Conservation (phyloP, 148 eudicot genomes). For the Spergularia bocconei region DNA sequence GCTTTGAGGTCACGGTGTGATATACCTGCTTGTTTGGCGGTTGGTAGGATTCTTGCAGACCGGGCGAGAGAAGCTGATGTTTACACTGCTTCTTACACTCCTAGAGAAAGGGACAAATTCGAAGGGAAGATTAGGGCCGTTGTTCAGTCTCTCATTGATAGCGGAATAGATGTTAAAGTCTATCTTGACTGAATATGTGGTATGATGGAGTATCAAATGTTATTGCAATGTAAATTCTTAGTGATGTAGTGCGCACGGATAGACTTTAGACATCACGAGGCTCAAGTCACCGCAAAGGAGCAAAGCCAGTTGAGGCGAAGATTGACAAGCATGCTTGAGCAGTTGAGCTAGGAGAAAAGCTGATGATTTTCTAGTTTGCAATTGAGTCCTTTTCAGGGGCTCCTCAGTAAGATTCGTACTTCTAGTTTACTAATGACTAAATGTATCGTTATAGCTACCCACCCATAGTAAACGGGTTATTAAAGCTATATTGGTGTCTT, state of each 20-base stretch:
- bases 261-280: no score
- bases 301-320: background rate
- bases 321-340: no score
- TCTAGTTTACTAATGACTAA: no score
- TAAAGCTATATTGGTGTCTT: no score
- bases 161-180: conserved; percentile 81
- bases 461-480: no score
- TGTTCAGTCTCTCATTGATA: conserved; percentile 87
- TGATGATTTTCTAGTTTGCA: no score
- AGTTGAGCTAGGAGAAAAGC: no score
- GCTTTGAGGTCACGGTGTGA: conserved; percentile 74
- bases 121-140: conserved; percentile 98
- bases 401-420: no score
- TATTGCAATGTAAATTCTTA: background rate
- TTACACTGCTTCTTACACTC: conserved; percentile 89
- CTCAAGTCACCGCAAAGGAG: background rate
- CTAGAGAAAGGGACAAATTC: conserved; percentile 85
- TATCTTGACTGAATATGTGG: conserved; percentile 60
- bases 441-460: no score
- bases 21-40: conserved; percentile 86
- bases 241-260: background rate
- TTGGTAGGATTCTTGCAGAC: conserved; percentile 71
- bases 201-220: background rate
- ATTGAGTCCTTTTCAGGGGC: no score
- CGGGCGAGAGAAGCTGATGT: conserved; percentile 94